Conservation (phyloP, 1,139 yeast genomes). For the Nakaseomyces delphensis region DNA sequence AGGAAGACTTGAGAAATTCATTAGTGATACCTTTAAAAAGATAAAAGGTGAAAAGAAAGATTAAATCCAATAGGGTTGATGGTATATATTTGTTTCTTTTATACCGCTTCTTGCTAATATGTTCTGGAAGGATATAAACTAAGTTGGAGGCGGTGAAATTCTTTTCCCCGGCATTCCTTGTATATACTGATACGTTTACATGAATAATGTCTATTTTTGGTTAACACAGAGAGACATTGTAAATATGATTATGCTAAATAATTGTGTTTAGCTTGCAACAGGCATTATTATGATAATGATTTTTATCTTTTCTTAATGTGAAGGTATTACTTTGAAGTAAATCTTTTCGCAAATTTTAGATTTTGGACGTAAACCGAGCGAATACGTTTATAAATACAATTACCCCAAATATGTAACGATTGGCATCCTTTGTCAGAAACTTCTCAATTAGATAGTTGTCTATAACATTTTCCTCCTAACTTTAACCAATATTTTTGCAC, state of each 20-base stretch:
- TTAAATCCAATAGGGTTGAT: too few relatives aligned
- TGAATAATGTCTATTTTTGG: neutral
- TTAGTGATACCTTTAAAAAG: slow-evolving; percentile 54
- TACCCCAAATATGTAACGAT: too few relatives aligned
- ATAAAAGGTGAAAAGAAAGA: slow-evolving; percentile 33
- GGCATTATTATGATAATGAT: neutral
- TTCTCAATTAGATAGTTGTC: too few relatives aligned
- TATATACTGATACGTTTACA: neutral
- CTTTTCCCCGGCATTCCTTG: neutral
- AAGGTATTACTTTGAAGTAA: too few relatives aligned
- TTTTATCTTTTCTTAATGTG: neutral
- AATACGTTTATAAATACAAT: too few relatives aligned
- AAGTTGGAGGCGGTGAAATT: neutral
- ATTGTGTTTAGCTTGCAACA: too few relatives aligned
- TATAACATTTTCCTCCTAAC: too few relatives aligned
- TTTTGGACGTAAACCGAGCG: neutral
- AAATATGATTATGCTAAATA: neutral
- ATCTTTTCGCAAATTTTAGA: neutral
- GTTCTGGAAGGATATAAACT: too few relatives aligned
- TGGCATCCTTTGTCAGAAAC: too few relatives aligned
- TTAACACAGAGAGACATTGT: slow-evolving; percentile 1
- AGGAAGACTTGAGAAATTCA: slow-evolving; percentile 53
- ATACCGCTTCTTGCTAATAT: too few relatives aligned
- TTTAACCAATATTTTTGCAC: neutral
- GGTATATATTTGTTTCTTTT: too few relatives aligned